phyloP scores from a whole-genome alignment of 495 filamentous ascomycete species.

The Choiromyces venosus region DNA sequence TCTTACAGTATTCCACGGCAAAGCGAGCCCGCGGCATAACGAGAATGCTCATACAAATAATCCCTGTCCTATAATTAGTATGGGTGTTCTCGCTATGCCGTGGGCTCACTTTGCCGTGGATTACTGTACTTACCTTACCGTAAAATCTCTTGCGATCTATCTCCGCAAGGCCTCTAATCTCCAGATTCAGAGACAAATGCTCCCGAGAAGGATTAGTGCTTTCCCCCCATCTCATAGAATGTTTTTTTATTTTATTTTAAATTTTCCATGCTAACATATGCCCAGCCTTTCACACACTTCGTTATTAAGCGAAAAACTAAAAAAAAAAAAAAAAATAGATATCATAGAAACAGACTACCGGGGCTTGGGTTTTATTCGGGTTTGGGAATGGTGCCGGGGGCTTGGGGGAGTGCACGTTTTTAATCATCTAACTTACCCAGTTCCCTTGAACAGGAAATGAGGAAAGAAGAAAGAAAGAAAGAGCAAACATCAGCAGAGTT shows the following conservation, averaged over 20 bases:
- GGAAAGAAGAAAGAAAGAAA: not conserved
- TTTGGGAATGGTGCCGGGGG: not conserved
- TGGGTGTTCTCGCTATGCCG: too few relatives aligned
- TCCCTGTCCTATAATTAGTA: too few relatives aligned
- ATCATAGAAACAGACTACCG: not conserved
- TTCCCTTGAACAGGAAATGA: not conserved
- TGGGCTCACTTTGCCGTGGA: too few relatives aligned
- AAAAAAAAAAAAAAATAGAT: not conserved
- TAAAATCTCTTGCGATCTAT: too few relatives aligned
- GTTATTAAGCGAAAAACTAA: not conserved
- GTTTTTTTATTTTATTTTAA: not conserved
- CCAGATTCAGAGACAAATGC: too few relatives aligned
- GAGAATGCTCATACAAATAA: too few relatives aligned
- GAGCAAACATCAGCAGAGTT: not conserved
- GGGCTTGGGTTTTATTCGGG: not conserved
- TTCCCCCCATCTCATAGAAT: not conserved
- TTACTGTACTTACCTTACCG: too few relatives aligned
- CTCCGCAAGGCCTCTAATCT: too few relatives aligned
- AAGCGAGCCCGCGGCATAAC: too few relatives aligned
- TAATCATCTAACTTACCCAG: not conserved
- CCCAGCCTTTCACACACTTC: not conserved
- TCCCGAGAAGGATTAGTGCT: too few relatives aligned
- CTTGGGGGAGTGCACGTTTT: not conserved
- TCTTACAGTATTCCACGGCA: too few relatives aligned
- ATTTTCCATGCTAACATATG: not conserved